Conservation (phyloP, 495 filamentous ascomycete genomes). For the Aspergillus bertholletiae region DNA sequence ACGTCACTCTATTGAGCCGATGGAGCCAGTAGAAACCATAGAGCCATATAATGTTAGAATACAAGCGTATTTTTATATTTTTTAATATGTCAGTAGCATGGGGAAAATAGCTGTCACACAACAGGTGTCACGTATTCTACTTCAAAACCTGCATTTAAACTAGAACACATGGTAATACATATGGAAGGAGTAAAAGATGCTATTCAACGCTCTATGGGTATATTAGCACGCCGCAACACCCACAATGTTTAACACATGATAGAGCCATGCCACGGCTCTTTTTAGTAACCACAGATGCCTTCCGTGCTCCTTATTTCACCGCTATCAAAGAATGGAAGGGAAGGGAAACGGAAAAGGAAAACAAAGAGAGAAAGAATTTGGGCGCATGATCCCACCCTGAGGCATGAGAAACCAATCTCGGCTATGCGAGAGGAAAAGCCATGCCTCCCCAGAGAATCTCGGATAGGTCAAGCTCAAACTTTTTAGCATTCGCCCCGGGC, state of each 20-base stretch:
- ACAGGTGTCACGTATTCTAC: no score
- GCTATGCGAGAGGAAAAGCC: slow-evolving; percentile 27
- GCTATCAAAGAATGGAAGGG: background rate
- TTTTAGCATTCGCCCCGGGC: background rate
- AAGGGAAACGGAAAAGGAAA: background rate
- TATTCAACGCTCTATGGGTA: slow-evolving; percentile 23
- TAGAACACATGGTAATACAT: background rate
- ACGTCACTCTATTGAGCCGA: no score
- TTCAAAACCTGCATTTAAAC: no score
- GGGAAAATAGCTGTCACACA: no score
- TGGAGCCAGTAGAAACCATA: no score
- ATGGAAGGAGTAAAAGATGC: background rate
- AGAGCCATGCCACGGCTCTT: background rate
- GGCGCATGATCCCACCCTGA: slow-evolving; percentile 7
- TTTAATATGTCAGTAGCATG: no score
- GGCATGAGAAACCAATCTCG: slow-evolving; percentile 28
- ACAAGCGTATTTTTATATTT: no score
- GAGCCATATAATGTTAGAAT: no score
- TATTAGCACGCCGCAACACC: slow-evolving; percentile 18
- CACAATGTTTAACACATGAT: slow-evolving; percentile 11
- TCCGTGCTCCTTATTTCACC: background rate
- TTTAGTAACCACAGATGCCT: slow-evolving; percentile 1
- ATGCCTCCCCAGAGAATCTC: slow-evolving; percentile 25
- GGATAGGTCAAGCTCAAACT: slow-evolving; percentile 4
- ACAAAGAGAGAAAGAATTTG: background rate